phyloP scores from a whole-genome alignment of 2,329 filamentous ascomycete genomes.

The Scytalidium lignicola region DNA sequence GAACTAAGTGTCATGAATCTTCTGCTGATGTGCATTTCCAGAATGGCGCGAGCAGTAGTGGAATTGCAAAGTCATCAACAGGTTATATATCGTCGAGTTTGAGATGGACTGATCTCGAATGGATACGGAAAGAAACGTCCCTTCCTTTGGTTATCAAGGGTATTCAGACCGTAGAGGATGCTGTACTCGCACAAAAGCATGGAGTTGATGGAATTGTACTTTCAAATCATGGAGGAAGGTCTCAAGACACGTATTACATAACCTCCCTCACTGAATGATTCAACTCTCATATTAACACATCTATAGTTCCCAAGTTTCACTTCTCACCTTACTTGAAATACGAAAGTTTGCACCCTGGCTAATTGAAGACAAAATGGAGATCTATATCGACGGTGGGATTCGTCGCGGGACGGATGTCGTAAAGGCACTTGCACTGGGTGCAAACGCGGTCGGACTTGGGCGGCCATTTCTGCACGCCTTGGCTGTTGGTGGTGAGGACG shows the following conservation, averaged over 20 bases:
- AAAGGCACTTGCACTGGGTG: constrained; percentile 58
- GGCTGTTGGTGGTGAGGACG: not conserved
- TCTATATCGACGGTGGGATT: constrained; percentile 58
- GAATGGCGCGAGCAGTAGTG: not conserved
- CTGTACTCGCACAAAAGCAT: constrained; percentile 51
- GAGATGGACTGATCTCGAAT: constrained; percentile 47
- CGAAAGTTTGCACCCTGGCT: constrained; percentile 9
- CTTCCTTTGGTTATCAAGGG: constrained; percentile 12
- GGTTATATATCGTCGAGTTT: constrained; percentile 30
- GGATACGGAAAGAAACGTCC: constrained; percentile 39
- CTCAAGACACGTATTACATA: constrained; percentile 55
- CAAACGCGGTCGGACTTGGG: constrained; percentile 28
- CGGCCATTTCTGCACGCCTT: constrained; percentile 1
- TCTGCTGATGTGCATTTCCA: not conserved
- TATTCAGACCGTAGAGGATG: constrained; percentile 53
- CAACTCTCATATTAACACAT: not conserved
- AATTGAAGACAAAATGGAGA: constrained; percentile 36
- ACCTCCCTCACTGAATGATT: constrained; percentile 31
- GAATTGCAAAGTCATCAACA: constrained; percentile 34
- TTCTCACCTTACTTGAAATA: constrained; percentile 2
- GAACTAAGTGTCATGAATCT: not conserved
- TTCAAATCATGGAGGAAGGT: constrained; percentile 49
- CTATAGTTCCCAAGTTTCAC: not conserved
- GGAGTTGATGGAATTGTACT: constrained; percentile 57
- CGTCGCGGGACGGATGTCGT: constrained; percentile 56